Evolutionary conservation across 352 stramenopile genomes (phyloP).

Genomic region (Phytophthora europaea): DNA sequence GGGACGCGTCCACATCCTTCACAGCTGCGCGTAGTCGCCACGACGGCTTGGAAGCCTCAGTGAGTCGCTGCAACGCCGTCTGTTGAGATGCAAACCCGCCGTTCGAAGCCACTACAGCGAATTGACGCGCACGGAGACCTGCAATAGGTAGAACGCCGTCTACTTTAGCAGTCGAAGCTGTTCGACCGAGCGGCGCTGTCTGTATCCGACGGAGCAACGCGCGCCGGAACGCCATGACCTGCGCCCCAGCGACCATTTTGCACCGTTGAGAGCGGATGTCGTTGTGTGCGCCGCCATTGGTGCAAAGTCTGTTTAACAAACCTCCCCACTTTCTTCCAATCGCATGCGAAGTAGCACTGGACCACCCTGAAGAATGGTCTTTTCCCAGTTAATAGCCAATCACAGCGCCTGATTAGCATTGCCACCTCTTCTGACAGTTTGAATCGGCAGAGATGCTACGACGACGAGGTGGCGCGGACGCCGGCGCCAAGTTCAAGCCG

Average conservation of each 20-base stretch:
- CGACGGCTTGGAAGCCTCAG: constrained; percentile 23
- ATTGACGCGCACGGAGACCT: constrained; percentile 20
- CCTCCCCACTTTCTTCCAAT: neutral
- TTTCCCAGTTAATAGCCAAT: constrained; percentile 20
- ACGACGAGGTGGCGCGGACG: constrained; percentile 29
- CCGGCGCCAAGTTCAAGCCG: constrained; percentile 71
- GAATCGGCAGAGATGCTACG: constrained; percentile 48
- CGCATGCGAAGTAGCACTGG: neutral
- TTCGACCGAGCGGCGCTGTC: neutral
- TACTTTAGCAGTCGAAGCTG: neutral
- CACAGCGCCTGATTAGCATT: neutral
- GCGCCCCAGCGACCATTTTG: constrained; percentile 15
- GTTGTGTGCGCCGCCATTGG: constrained; percentile 10
- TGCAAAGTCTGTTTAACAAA: neutral
- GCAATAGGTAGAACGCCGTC: neutral
- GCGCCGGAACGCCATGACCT: constrained; percentile 23
- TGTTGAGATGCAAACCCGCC: neutral
- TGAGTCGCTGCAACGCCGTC: constrained; percentile 19
- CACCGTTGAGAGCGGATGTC: neutral
- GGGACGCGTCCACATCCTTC: constrained; percentile 23
- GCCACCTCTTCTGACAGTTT: constrained; percentile 16
- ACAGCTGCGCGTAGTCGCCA: constrained; percentile 27
- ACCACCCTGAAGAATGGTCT: constrained; percentile 31
- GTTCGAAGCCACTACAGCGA: constrained; percentile 26
- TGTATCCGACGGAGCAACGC: constrained; percentile 26